Conservation (phyloP, 495 filamentous ascomycete species). For the Aspergillus homomorphus region DNA sequence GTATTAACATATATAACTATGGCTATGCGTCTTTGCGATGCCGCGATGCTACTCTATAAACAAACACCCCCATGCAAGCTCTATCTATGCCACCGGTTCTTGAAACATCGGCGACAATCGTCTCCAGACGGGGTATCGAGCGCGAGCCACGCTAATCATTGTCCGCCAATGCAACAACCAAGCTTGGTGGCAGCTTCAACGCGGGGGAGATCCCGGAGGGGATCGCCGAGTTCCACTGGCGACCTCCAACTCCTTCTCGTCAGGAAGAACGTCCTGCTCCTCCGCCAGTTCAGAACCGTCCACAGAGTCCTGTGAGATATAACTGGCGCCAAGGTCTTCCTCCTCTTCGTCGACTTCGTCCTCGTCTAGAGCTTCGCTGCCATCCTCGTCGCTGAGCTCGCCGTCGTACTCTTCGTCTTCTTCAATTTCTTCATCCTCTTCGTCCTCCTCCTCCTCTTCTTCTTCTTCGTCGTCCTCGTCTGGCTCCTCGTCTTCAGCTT, state of each 20-base stretch:
- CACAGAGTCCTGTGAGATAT: slow-evolving; percentile 54
- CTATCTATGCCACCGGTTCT: neutral
- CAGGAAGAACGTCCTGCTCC: slow-evolving; percentile 38
- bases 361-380: slow-evolving; percentile 42
- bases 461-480: slow-evolving; percentile 27
- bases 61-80: slow-evolving; percentile 1
- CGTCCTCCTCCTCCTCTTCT: slow-evolving; percentile 39
- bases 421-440: slow-evolving; percentile 42
- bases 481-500: slow-evolving; percentile 42
- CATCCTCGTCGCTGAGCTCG: slow-evolving; percentile 39
- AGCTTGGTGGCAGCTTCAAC: neutral
- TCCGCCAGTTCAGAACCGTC: slow-evolving; percentile 46
- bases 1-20: neutral
- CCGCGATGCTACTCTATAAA: slow-evolving; percentile 2
- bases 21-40: slow-evolving; percentile 2
- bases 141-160: neutral
- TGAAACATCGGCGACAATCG: neutral
- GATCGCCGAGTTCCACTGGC: neutral
- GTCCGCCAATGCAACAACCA: neutral
- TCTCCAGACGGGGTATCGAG: neutral
- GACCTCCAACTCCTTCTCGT: slow-evolving; percentile 16
- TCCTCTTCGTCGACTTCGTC: slow-evolving; percentile 41
- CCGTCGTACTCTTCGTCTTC: slow-evolving; percentile 41
- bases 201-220: neutral
- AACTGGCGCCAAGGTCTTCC: slow-evolving; percentile 57